Percentiles rank a stretch among this genome's conserved stretches.
Conservation (phyloP, 1,284 basidiomycete species). For the Chiua sp. region DNA sequence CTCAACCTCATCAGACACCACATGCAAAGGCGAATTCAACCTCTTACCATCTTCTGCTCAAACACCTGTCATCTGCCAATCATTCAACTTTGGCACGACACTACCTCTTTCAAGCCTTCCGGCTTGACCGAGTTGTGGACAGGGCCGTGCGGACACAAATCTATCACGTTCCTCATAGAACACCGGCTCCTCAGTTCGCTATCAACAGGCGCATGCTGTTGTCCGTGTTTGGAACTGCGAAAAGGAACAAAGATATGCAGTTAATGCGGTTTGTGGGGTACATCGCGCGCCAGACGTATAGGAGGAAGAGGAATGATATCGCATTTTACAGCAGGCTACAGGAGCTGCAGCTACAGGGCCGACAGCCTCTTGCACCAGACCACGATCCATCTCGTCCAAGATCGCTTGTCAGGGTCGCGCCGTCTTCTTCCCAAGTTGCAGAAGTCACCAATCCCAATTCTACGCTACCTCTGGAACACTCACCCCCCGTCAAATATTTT, state of each 20-base stretch:
- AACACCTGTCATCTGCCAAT: conserved; percentile 53
- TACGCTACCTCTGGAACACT: background rate
- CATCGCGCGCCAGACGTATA: conserved; percentile 48
- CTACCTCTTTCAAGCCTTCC: conserved; percentile 66
- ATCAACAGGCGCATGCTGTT: conserved; percentile 61
- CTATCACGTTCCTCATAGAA: conserved; percentile 34
- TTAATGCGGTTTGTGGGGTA: conserved; percentile 62
- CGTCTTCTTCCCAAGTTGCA: conserved; percentile 42
- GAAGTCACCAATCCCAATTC: conserved; percentile 35
- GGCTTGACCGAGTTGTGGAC: conserved; percentile 48
- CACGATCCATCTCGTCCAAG: conserved; percentile 26
- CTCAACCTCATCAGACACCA: conserved; percentile 46
- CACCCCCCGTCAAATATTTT: conserved; percentile 46
- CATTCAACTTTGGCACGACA: conserved; percentile 65
- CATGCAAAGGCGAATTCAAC: conserved; percentile 70
- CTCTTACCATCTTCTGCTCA: conserved; percentile 65
- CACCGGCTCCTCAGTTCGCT: conserved; percentile 55
- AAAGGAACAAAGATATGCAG: conserved; percentile 57
- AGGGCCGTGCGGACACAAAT: conserved; percentile 35
- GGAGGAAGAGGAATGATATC: conserved; percentile 53
- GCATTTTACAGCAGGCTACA: conserved; percentile 44
- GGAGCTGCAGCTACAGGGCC: conserved; percentile 27
- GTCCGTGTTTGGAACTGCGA: conserved; percentile 59
- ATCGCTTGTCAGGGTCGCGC: conserved; percentile 14
- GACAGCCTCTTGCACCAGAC: conserved; percentile 28